Conservation (phyloP, 208 protist species). For the Wallacemonas sp. region DNA sequence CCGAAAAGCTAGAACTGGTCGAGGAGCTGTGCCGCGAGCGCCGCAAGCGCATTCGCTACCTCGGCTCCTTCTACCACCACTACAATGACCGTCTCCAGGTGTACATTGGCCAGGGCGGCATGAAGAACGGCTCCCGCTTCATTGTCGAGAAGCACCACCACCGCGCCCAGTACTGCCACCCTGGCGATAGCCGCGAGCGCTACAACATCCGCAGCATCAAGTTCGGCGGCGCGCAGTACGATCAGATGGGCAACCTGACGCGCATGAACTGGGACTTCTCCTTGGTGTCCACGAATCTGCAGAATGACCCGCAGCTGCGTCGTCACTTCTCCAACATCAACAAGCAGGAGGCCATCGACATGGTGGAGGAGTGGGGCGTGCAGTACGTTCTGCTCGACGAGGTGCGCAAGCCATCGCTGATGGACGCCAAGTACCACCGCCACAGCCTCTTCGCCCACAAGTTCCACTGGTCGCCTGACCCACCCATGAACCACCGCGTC, state of each 20-base stretch:
- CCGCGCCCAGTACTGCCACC: constrained; percentile 68
- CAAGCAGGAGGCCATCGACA: constrained; percentile 65
- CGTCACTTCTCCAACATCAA: constrained; percentile 38
- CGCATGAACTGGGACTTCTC: constrained; percentile 66
- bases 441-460: constrained; percentile 82
- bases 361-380: constrained; percentile 83
- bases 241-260: constrained; percentile 66
- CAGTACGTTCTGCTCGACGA: constrained; percentile 84
- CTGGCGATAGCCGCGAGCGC: constrained; percentile 32
- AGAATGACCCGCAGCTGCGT: constrained; percentile 52
- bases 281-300: constrained; percentile 49
- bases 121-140: constrained; percentile 54
- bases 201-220: constrained; percentile 69
- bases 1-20: constrained; percentile 57
- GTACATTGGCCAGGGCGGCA: constrained; percentile 47
- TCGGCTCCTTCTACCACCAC: constrained; percentile 61
- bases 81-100: constrained; percentile 72
- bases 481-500: constrained; percentile 65
- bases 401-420: constrained; percentile 68
- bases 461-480: constrained; percentile 76
- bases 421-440: constrained; percentile 76
- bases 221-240: constrained; percentile 55
- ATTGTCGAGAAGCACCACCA: constrained; percentile 70
- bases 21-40: constrained; percentile 68
- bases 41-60: constrained; percentile 74